phyloP scores from a whole-genome alignment of 2,329 filamentous ascomycete genomes.

The Calonectria montana region DNA sequence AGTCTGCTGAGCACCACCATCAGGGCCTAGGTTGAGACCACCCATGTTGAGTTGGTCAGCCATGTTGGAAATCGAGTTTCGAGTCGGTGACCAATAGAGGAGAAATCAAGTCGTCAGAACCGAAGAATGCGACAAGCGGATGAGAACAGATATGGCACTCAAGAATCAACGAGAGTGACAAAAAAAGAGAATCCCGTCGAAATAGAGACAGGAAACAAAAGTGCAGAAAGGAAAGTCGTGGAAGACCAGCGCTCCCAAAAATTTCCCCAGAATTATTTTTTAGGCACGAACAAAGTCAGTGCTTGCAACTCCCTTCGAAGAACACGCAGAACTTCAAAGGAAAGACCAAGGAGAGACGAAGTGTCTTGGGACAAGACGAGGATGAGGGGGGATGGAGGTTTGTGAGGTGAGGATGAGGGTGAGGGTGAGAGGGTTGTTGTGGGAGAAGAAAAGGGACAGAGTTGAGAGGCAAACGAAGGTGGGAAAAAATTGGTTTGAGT shows the following conservation, averaged over 20 bases:
- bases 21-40: conserved; percentile 72
- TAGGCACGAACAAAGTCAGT: conserved; percentile 45
- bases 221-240: conserved; percentile 44
- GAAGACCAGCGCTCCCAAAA: conserved; percentile 48
- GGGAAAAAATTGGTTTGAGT: conserved; percentile 50
- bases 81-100: conserved; percentile 31
- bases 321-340: conserved; percentile 60
- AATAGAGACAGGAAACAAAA: conserved; percentile 44
- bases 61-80: conserved; percentile 65
- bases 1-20: conserved; percentile 44
- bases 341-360: conserved; percentile 57
- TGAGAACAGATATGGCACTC: conserved; percentile 44
- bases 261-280: conserved; percentile 49
- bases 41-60: conserved; percentile 88
- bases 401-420: conserved; percentile 46
- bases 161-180: conserved; percentile 39
- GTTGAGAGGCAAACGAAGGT: conserved; percentile 47
- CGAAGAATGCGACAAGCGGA: conserved; percentile 28
- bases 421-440: conserved; percentile 47
- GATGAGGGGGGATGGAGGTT: conserved; percentile 45
- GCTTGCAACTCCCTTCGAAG: conserved; percentile 53
- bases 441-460: conserved; percentile 48
- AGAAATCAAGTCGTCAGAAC: conserved; percentile 35
- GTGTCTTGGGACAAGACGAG: conserved; percentile 46
- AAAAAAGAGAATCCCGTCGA: conserved; percentile 45